These are phyloP conservation scores for Rhinocladiella mackenziei DNA, from an alignment of 2,329 filamentous ascomycete species.

Conservation along the genomic window DNA sequence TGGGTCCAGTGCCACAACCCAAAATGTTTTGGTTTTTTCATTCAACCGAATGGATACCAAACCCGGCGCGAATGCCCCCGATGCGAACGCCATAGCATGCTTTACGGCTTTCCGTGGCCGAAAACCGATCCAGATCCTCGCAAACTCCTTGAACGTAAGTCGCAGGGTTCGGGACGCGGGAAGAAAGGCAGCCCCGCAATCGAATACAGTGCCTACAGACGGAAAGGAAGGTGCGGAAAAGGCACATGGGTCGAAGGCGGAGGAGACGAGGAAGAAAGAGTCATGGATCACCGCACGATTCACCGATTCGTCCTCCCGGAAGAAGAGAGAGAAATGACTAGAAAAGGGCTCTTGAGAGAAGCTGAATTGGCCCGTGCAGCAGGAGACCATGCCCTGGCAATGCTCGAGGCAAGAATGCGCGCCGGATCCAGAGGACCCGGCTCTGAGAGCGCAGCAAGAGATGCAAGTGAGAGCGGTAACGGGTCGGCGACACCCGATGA, in stretches of 20 bases:
- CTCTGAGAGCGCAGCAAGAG: slow-evolving; percentile 18
- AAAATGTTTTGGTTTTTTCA: slow-evolving; percentile 69
- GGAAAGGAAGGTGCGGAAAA: slow-evolving; percentile 27
- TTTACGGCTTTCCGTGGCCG: slow-evolving; percentile 94
- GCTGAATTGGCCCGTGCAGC: slow-evolving; percentile 26
- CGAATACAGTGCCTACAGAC: slow-evolving; percentile 28
- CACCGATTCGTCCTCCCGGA: slow-evolving; percentile 75
- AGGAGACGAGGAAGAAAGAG: slow-evolving; percentile 64
- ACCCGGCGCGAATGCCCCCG: slow-evolving; percentile 82
- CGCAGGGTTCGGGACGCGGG: slow-evolving; percentile 12
- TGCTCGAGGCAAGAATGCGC: slow-evolving; percentile 20
- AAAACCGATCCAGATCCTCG: slow-evolving; percentile 72
- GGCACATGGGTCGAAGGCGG: slow-evolving; percentile 29
- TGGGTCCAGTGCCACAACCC: slow-evolving; percentile 82
- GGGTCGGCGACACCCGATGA: slow-evolving; percentile 22
- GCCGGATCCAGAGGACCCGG: slow-evolving; percentile 16
- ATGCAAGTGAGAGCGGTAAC: slow-evolving; percentile 16
- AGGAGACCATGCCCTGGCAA: slow-evolving; percentile 20
- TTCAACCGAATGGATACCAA: slow-evolving; percentile 82
- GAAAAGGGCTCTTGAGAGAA: slow-evolving; percentile 26
- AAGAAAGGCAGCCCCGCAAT: slow-evolving; percentile 17
- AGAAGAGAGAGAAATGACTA: slow-evolving; percentile 54
- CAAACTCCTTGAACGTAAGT: slow-evolving; percentile 26
- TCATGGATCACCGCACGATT: slow-evolving; percentile 81
- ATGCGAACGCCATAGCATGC: slow-evolving; percentile 90